phyloP scores from a whole-genome alignment of 2,329 filamentous ascomycete species.

The Chrysosporium queenslandicum region DNA sequence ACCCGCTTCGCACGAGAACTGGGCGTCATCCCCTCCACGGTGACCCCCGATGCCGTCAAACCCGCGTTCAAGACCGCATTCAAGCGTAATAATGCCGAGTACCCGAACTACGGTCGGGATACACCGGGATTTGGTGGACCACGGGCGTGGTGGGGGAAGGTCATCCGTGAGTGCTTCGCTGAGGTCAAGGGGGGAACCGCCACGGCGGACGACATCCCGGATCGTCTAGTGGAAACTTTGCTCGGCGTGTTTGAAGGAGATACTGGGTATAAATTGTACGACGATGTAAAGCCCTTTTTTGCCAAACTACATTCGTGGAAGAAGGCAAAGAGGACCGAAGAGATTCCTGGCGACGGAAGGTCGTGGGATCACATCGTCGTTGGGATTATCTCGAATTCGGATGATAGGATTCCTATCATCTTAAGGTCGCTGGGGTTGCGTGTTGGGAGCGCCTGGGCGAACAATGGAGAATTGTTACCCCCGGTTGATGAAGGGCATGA shows the following conservation, averaged over 20 bases:
- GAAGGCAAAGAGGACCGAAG: slow-evolving; percentile 8
- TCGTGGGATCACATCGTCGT: slow-evolving; percentile 30
- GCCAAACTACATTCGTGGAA: slow-evolving; percentile 23
- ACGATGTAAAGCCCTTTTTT: slow-evolving; percentile 34
- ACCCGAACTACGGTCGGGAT: slow-evolving; percentile 38
- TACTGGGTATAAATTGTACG: slow-evolving; percentile 34
- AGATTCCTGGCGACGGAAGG: background rate
- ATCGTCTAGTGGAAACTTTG: slow-evolving; percentile 27
- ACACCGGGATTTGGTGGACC: slow-evolving; percentile 30
- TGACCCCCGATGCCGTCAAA: slow-evolving; percentile 22
- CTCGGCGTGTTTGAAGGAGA: slow-evolving; percentile 33
- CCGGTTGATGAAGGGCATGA: slow-evolving; percentile 11
- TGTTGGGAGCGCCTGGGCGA: slow-evolving; percentile 29
- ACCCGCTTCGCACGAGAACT: slow-evolving; percentile 30
- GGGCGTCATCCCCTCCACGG: slow-evolving; percentile 24
- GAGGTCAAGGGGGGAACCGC: slow-evolving; percentile 1
- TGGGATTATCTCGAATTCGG: slow-evolving; percentile 40
- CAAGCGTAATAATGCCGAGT: slow-evolving; percentile 24
- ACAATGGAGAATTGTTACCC: slow-evolving; percentile 20
- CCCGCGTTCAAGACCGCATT: slow-evolving; percentile 27
- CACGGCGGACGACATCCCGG: slow-evolving; percentile 23
- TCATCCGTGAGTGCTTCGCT: slow-evolving; percentile 33
- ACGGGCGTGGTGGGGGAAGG: slow-evolving; percentile 37
- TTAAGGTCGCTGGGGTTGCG: slow-evolving; percentile 32
- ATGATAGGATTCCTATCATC: slow-evolving; percentile 35